Evolutionary conservation across 768 basidiomycete genomes (phyloP), one percentile per base, ranked within the genome.

Genomic region (Lactifluus rugatus): DNA sequence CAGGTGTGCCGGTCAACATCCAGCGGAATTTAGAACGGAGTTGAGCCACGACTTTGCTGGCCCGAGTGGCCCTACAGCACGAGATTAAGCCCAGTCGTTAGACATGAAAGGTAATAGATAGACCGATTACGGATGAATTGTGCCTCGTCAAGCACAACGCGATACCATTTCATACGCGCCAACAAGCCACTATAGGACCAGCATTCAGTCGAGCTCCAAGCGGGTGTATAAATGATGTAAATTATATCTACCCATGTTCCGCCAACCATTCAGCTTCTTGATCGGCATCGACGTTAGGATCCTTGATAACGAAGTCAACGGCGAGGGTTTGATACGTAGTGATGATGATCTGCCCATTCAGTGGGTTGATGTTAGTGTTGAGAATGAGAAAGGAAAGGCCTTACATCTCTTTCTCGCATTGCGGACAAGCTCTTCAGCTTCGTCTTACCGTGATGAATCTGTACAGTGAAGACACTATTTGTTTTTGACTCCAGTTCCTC

Each of bases 291-390:
- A 80, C 62, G 60, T 79, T 78, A 41, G 71, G 70, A 7, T 64
- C 62, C 28, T 82, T 82, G 21, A 81, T 74, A 21, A 65, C 57
- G 60, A 84, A 83, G 66, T 90, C 84, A 37, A 70, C 68, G 52
- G 74, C 76, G n/a, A 89, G 71, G 0, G 85, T 88, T 56, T 84
- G 83, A 63, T 89, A 90, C 1, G 87, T 87, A 1, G 89, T 91
- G 52, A 92, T 76, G 23, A 92, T 74, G 36, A 89, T 76, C 79
- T 90, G 50, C 16, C 56, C 62, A 25, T 55, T 44, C 36, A 41
- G 16, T 16, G 6, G 10, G 17, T 21, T 37, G 32, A 51, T 11
- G 56, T 32, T 34, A 13, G 57, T 31, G 32, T 3, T n/a, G 41
- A 39, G 21, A 16, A 9, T 9, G 21, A 41, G 10, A 39, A 25